These are phyloP conservation scores for Aspergillus fumigatiaffinis DNA, from an alignment of 2,329 filamentous ascomycete species.

Conservation along the genomic window DNA sequence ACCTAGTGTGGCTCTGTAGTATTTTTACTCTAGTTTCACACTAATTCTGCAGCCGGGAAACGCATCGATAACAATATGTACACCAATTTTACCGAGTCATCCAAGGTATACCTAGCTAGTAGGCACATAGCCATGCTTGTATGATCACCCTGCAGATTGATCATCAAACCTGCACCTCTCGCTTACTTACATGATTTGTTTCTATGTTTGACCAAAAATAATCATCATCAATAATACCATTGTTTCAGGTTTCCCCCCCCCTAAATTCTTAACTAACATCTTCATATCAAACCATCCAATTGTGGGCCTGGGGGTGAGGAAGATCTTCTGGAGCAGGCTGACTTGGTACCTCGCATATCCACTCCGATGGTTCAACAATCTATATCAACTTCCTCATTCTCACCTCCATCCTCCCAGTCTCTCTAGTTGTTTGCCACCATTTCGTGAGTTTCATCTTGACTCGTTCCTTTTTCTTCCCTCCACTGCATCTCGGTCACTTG, in stretches of 20 bases:
- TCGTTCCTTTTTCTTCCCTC: conserved; percentile 3
- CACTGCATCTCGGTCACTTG: conserved; percentile 9
- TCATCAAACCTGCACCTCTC: conserved; percentile 5
- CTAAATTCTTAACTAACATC: background rate
- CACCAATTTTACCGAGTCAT: background rate
- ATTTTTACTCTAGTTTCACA: background rate
- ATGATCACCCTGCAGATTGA: conserved; percentile 18
- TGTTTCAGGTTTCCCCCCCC: background rate
- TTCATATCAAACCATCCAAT: background rate
- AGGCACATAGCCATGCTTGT: conserved; percentile 14
- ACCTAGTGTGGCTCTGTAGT: background rate
- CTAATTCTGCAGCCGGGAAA: background rate
- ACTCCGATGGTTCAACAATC: background rate
- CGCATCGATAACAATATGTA: background rate
- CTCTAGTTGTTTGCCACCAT: conserved; percentile 1
- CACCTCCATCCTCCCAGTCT: background rate
- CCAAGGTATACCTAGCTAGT: background rate
- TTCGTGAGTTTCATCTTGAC: conserved; percentile 11
- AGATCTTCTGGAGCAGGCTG: background rate
- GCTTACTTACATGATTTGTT: conserved; percentile 3
- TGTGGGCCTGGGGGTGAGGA: background rate
- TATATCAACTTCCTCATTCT: conserved; percentile 2
- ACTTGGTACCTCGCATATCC: background rate
- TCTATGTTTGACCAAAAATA: conserved; percentile 1
- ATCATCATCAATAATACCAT: background rate